Base-by-base conservation (phyloP, 768 basidiomycete genomes). In the Pleurotus giganteus region DNA sequence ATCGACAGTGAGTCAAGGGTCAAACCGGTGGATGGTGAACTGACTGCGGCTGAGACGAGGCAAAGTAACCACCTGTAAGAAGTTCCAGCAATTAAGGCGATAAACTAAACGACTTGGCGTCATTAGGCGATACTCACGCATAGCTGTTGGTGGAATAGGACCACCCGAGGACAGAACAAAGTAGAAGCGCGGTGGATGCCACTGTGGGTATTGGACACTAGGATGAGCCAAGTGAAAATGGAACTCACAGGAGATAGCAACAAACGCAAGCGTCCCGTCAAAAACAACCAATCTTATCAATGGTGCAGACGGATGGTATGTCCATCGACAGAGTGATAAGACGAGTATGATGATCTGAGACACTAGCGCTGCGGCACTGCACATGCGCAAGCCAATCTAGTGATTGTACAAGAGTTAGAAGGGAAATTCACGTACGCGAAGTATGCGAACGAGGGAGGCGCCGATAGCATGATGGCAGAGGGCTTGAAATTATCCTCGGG, bases 221-320 rank as follows among this genome's bases (percentile, higher is more conserved):
- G 46, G 31, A 19, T 17, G 28, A 32, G 32, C 5, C n/a, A 15
- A 56, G 21, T 28, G 50, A 41, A 26, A 8, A 21, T 27, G 19
- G 28, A 13, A 26, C 54, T 24, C 44, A 54, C 57, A 9, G n/a
- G 55, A 57, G 21, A 59, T 41, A 12, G 53, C n/a, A 15, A 19
- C 19, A 27, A 59, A 61, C 8, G 58, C 58, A 32, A 61, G 39
- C 23, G 53, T 56, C 15, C 60, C 60, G 36, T 61, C 60, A 4
- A 58, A 50, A 17, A 58, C 42, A 19, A 61, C 41, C 34, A 53
- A 32, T 27, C 32, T 43, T 28, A 61, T 39, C 6, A 61, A 41
- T 28, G 58, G 58, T 4, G 39, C 29, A 13, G 39, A 23, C 17
- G 47, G 37, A 24, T 34, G 45, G 42, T 43, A 41, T 34, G 28